Conservation (phyloP, 306 rosid species). For the Purshia tridentata region DNA sequence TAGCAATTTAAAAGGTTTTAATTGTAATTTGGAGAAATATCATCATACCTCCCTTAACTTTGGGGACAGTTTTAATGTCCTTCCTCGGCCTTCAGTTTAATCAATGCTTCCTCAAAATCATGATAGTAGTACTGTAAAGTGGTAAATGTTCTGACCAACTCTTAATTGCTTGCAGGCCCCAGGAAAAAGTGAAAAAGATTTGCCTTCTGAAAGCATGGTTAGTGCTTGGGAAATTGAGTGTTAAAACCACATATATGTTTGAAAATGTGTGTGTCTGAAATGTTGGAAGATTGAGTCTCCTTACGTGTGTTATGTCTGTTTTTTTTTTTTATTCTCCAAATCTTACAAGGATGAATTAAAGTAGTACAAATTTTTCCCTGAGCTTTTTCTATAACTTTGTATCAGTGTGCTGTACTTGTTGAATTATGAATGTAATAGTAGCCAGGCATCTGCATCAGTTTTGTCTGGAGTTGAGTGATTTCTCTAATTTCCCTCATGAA, state of each 20-base stretch:
- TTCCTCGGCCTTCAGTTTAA: neutral
- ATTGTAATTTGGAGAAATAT: neutral
- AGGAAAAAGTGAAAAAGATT: constrained; percentile 82
- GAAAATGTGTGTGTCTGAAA: no score
- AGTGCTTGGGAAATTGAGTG: constrained; percentile 25
- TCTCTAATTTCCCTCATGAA: neutral
- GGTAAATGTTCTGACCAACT: constrained; percentile 27
- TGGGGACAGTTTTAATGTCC: neutral
- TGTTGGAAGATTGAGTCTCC: neutral
- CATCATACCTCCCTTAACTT: neutral
- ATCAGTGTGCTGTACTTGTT: neutral
- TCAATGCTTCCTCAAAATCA: neutral
- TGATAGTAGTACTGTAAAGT: neutral
- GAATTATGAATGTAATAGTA: neutral
- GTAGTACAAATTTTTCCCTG: neutral
- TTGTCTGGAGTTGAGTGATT: neutral
- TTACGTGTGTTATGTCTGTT: neutral
- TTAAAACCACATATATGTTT: no score
- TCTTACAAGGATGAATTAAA: neutral
- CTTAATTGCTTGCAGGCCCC: constrained; percentile 68
- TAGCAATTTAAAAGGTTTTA: constrained; percentile 23
- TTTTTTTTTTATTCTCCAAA: neutral
- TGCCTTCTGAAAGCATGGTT: constrained; percentile 90
- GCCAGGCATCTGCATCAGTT: neutral
- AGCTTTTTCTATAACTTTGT: neutral